These are phyloP conservation scores for Trifolium subterraneum DNA, from an alignment of 306 rosid species.

Conservation along the genomic window DNA sequence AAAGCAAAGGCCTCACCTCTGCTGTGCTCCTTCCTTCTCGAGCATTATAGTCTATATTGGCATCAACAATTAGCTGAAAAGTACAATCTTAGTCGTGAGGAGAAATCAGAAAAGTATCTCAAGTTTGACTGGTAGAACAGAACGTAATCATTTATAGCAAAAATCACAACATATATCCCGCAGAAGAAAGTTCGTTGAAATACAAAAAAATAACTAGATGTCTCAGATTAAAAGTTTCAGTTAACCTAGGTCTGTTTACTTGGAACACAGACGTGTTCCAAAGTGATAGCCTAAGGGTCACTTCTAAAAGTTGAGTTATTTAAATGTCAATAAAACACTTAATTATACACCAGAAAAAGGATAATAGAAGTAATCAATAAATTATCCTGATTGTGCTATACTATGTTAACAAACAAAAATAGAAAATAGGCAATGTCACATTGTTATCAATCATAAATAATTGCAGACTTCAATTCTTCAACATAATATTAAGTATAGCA, in stretches of 20 bases:
- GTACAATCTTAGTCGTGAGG: conserved; percentile 18
- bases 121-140: conserved; percentile 31
- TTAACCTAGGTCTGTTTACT: neutral
- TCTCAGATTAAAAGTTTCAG: conserved; percentile 21
- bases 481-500: conserved; percentile 17
- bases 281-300: neutral
- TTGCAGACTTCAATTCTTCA: conserved; percentile 27
- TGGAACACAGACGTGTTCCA: neutral
- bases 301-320: neutral
- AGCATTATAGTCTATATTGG: conserved; percentile 77
- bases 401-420: conserved; percentile 15
- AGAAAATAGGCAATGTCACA: conserved; percentile 1
- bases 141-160: conserved; percentile 11
- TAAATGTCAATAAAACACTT: conserved; percentile 8
- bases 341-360: conserved; percentile 12
- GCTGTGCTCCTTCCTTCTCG: conserved; percentile 89
- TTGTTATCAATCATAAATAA: conserved; percentile 18
- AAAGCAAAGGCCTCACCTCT: conserved; percentile 64
- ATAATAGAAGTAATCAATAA: neutral
- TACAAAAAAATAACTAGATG: neutral
- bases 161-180: conserved; percentile 21
- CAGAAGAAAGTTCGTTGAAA: conserved; percentile 15
- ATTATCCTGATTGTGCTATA: conserved; percentile 5
- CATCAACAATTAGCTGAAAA: conserved; percentile 75
- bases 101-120: conserved; percentile 27